Evolutionary conservation across 2,329 filamentous ascomycete genomes (phyloP), one percentile per base, ranked within the genome.

Genomic region (Cercospora nicotianae): DNA sequence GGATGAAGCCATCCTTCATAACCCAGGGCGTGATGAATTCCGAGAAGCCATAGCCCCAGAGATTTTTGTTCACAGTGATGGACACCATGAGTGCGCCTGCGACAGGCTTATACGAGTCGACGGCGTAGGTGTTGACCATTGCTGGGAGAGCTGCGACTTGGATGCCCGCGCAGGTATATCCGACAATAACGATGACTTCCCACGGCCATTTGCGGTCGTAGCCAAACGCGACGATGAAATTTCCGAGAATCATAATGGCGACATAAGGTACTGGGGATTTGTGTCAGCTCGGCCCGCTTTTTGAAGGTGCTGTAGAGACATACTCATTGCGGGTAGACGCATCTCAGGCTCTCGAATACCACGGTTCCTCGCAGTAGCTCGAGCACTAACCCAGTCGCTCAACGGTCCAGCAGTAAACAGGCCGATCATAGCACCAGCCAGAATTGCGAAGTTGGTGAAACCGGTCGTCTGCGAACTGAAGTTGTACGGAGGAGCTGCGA

Each of bases 41-140:
- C 18, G 70, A 33, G 70, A 89, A 85, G 0, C 87, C 86, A 74
- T 88, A 89, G 0, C 87, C 87, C 85, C 86, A 88, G 0, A 89
- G 64, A 66, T 89, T 89, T 79, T 89, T 89, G 73, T 88, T 87
- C 57, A 89, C 86, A 0, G 87, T 89, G 70, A 88, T 85, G 7
- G 83, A 81, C 0, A 89, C 87, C 74, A 89, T 87, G 59, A 89
- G 79, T 2, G 82, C 83, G 3, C 87, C 87, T 0, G 87, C 83
- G 2, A 89, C 84, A 0, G 87, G 86, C 77, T 89, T 90, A 77
- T 90, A 90, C 65, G 83, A 85, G 75, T 90, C 88, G 16, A 90
- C 84, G 0, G 87, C 86, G 72, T 89, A 89, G 2, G 81, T 87
- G 36, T 81, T 85, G 4, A 80, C 82, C 66, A 90, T 89, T 12